phyloP scores from a whole-genome alignment of 2,329 filamentous ascomycete species.

The Aspergillus sojae region DNA sequence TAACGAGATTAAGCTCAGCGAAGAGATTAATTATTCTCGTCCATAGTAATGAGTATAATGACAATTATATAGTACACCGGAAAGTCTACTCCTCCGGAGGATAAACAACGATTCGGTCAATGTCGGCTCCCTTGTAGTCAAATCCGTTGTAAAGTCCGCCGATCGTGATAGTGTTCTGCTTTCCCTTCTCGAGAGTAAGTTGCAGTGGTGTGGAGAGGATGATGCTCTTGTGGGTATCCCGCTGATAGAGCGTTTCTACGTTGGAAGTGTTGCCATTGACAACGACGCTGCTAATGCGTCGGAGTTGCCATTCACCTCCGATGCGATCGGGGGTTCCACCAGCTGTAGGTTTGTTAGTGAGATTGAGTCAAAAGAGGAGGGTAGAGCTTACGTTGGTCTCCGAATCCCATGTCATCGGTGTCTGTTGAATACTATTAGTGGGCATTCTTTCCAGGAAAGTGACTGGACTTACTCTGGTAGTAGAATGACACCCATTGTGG shows the following conservation, averaged over 20 bases:
- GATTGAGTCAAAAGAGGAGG: neutral
- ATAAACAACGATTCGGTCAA: conserved; percentile 64
- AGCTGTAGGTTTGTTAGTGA: conserved; percentile 26
- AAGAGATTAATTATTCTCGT: neutral
- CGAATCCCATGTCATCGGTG: conserved; percentile 29
- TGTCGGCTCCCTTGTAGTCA: conserved; percentile 60
- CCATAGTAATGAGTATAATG: neutral
- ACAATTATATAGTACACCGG: neutral
- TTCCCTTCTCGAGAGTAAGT: conserved; percentile 56
- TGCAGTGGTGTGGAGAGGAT: conserved; percentile 61
- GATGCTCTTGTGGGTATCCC: conserved; percentile 63
- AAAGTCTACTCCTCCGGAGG: conserved; percentile 49
- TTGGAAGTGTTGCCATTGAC: conserved; percentile 57
- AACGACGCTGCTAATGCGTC: conserved; percentile 62
- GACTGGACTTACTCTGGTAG: conserved; percentile 48
- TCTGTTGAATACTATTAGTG: conserved; percentile 16
- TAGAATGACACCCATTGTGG: conserved; percentile 62
- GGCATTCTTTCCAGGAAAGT: rapidly evolving
- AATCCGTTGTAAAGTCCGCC: conserved; percentile 61
- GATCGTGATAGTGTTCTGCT: conserved; percentile 57
- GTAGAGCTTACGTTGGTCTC: conserved; percentile 25
- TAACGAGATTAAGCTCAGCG: no score
- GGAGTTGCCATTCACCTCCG: conserved; percentile 61
- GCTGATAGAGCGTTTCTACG: conserved; percentile 55
- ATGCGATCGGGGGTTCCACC: conserved; percentile 62